Percentiles rank a stretch among this genome's conserved stretches.
phyloP scores from a whole-genome alignment of 768 basidiomycete genomes.

The Leccinellum luteum region DNA sequence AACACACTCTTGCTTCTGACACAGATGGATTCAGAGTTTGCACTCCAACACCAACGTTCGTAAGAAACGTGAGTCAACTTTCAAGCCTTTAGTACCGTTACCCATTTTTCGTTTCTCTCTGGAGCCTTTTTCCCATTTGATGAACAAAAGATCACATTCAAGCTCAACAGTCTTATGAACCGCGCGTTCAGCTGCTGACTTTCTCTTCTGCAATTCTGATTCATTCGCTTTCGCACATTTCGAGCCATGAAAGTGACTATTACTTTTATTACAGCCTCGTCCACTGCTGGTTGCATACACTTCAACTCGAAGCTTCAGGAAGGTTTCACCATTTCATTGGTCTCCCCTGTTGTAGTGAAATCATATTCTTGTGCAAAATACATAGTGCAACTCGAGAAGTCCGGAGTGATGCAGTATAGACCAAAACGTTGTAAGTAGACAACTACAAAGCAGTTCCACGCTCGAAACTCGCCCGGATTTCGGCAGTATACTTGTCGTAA shows the following conservation, averaged over 20 bases:
- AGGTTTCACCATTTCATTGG: not conserved
- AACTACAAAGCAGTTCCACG: conserved; percentile 85
- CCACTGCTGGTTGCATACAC: not conserved
- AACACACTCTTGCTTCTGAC: not conserved
- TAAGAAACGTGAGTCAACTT: not conserved
- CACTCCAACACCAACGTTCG: not conserved
- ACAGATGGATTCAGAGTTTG: not conserved
- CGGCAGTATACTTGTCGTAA: conserved; percentile 95
- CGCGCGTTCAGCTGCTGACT: conserved; percentile 39
- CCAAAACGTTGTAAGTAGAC: not conserved
- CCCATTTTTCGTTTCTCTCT: not conserved
- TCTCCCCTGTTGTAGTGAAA: not conserved
- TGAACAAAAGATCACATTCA: conserved; percentile 43
- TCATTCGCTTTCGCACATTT: not conserved
- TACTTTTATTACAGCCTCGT: not conserved
- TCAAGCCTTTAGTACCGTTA: not conserved
- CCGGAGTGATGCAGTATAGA: conserved; percentile 13
- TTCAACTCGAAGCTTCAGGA: not conserved
- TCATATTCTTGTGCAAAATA: not conserved
- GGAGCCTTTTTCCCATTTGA: conserved; percentile 22
- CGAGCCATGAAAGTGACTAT: not conserved
- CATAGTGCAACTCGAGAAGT: conserved; percentile 10
- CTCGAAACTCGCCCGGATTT: conserved; percentile 97
- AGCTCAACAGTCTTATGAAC: conserved; percentile 50
- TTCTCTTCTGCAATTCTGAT: conserved; percentile 46